phyloP scores from a whole-genome alignment of 208 protist species.

The Porcisia deanei region DNA sequence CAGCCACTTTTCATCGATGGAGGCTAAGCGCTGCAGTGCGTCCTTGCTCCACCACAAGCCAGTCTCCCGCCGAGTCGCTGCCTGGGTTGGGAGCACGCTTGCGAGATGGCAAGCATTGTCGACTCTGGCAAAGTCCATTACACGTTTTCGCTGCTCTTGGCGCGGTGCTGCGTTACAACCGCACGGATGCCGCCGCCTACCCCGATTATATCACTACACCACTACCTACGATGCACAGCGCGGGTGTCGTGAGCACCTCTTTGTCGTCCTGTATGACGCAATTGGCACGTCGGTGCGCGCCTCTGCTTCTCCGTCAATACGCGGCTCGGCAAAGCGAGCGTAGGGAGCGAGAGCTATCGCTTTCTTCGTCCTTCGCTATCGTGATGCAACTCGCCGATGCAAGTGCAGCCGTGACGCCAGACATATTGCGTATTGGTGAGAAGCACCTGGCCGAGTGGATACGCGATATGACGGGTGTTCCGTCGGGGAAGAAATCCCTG shows the following conservation, averaged over 20 bases:
- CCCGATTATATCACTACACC: slow-evolving; percentile 9
- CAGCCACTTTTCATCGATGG: slow-evolving; percentile 5
- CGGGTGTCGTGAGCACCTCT: not conserved
- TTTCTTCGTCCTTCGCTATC: slow-evolving; percentile 25
- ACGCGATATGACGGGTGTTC: not conserved
- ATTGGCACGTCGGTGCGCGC: not conserved
- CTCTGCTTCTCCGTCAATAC: not conserved
- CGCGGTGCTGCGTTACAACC: slow-evolving; percentile 48
- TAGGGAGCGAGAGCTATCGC: slow-evolving; percentile 3
- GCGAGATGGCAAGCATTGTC: not conserved
- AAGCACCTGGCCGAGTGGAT: slow-evolving; percentile 7
- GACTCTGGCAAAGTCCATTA: slow-evolving; percentile 41
- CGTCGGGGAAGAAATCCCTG: slow-evolving; percentile 7
- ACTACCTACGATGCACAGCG: not conserved
- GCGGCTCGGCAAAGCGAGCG: not conserved
- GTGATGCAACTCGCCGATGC: slow-evolving; percentile 1
- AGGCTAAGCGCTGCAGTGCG: not conserved
- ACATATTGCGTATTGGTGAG: not conserved
- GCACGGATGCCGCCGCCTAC: slow-evolving; percentile 41
- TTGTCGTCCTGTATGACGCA: not conserved
- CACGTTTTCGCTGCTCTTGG: slow-evolving; percentile 43
- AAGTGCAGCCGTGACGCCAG: not conserved
- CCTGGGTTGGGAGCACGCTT: not conserved
- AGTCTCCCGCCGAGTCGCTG: not conserved
- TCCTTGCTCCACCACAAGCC: not conserved